phyloP scores from a whole-genome alignment of 129 eudicot genomes.

The Lonicera japonica region DNA sequence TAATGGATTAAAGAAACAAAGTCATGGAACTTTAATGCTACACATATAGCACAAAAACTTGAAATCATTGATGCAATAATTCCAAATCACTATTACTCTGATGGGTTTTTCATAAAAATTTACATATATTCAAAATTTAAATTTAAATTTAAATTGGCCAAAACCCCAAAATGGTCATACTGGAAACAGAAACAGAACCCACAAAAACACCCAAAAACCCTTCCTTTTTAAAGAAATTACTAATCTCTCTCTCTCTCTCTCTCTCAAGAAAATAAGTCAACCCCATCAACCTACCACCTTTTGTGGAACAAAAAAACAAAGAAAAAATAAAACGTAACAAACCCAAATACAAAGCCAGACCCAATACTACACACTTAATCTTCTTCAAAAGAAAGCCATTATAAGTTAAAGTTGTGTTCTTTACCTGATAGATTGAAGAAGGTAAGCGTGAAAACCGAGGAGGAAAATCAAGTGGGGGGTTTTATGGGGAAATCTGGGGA shows the following conservation, averaged over 20 bases:
- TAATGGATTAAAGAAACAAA: neutral
- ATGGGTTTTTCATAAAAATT: neutral
- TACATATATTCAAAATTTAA: neutral
- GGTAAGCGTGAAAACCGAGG: constrained; percentile 31
- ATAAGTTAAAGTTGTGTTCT: neutral
- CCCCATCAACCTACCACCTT: constrained; percentile 92
- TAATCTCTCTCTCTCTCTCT: constrained; percentile 11
- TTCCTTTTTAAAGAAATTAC: constrained; percentile 5
- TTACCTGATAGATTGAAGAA: constrained; percentile 22
- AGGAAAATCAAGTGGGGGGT: constrained; percentile 11
- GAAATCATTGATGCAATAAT: neutral
- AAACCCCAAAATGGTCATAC: constrained; percentile 9
- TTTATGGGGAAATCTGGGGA: neutral
- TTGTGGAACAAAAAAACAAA: constrained; percentile 19
- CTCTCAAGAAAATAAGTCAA: constrained; percentile 43
- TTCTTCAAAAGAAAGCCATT: neutral
- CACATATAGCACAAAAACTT: neutral
- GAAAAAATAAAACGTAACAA: constrained; percentile 8
- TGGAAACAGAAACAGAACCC: constrained; percentile 12
- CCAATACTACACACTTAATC: neutral
- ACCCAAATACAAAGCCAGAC: constrained; percentile 19
- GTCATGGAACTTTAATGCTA: neutral
- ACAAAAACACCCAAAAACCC: constrained; percentile 10
- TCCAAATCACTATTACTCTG: neutral
- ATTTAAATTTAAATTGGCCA: constrained; percentile 13